Percentiles rank a stretch among this genome's conserved stretches.
These are phyloP conservation scores for Saturnispora halmiae DNA, from an alignment of 805 yeast genomes.

Conservation along the genomic window DNA sequence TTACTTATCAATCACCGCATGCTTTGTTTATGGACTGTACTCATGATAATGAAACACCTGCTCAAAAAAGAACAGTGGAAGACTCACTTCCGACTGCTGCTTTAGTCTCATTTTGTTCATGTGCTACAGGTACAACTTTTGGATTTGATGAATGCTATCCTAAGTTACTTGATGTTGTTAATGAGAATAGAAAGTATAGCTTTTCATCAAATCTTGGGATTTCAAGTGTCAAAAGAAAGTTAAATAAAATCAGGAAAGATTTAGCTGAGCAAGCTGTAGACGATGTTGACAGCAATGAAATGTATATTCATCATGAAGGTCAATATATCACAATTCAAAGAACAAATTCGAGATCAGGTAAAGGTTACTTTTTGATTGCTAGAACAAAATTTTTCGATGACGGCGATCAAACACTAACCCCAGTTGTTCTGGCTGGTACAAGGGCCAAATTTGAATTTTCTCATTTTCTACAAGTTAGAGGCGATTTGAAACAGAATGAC, in stretches of 20 bases:
- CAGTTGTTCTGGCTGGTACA: conserved; percentile 53
- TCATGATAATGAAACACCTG: conserved; percentile 88
- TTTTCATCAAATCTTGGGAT: conserved; percentile 72
- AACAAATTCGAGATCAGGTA: conserved; percentile 71
- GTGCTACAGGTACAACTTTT: conserved; percentile 89
- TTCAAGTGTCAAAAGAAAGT: conserved; percentile 54
- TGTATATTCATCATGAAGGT: conserved; percentile 90
- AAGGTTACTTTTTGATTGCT: conserved; percentile 83
- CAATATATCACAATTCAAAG: conserved; percentile 89
- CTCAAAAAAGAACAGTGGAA: conserved; percentile 83
- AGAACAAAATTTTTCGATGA: conserved; percentile 62
- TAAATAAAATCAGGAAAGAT: conserved; percentile 48
- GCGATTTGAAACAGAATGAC: conserved; percentile 3
- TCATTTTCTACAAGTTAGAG: conserved; percentile 40
- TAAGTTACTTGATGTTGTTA: conserved; percentile 66
- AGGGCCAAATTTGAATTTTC: conserved; percentile 48
- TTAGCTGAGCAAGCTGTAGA: conserved; percentile 54
- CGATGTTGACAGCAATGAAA: conserved; percentile 54
- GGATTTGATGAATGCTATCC: conserved; percentile 95
- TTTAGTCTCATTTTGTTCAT: conserved; percentile 81
- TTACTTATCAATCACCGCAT: conserved; percentile 72
- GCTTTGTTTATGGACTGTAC: conserved; percentile 97
- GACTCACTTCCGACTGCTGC: conserved; percentile 96
- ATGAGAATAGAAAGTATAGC: conserved; percentile 58
- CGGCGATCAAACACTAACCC: conserved; percentile 45